phyloP scores from a whole-genome alignment of 169 alveolate species.

The Hepatocystis sp. region DNA sequence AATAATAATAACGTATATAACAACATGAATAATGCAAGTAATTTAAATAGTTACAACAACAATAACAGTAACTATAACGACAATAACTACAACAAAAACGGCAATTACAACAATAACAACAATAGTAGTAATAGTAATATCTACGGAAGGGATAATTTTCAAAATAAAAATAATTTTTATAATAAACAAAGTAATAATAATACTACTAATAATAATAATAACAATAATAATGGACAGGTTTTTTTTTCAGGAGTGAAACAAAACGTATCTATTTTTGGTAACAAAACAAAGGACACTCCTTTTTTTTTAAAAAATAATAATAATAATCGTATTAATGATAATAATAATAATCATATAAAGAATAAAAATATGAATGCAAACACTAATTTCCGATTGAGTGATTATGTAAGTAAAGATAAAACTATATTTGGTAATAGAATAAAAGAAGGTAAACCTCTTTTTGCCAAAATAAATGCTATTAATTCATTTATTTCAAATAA shows the following conservation, averaged over 20 bases:
- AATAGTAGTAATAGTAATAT: slow-evolving; percentile 6
- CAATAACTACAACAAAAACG: not conserved
- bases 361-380: not conserved
- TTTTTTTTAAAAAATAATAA: slow-evolving; percentile 39
- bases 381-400: slow-evolving; percentile 16
- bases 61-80: not conserved
- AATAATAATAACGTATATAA: slow-evolving; percentile 8
- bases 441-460: slow-evolving; percentile 54
- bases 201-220: too few species aligned
- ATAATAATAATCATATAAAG: not conserved
- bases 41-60: not conserved
- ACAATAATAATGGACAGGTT: slow-evolving; percentile 1
- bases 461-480: not conserved
- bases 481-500: too few species aligned
- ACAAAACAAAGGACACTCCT: slow-evolving; percentile 27
- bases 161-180: not conserved
- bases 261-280: slow-evolving; percentile 60
- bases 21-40: too few species aligned
- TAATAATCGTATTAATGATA: not conserved
- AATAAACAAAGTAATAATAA: not conserved
- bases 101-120: not conserved
- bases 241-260: slow-evolving; percentile 33
- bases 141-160: too few species aligned
- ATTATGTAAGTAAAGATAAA: slow-evolving; percentile 54
- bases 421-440: slow-evolving; percentile 72